Conservation (phyloP, 2,329 filamentous ascomycete species). For the Alternaria sp. region DNA sequence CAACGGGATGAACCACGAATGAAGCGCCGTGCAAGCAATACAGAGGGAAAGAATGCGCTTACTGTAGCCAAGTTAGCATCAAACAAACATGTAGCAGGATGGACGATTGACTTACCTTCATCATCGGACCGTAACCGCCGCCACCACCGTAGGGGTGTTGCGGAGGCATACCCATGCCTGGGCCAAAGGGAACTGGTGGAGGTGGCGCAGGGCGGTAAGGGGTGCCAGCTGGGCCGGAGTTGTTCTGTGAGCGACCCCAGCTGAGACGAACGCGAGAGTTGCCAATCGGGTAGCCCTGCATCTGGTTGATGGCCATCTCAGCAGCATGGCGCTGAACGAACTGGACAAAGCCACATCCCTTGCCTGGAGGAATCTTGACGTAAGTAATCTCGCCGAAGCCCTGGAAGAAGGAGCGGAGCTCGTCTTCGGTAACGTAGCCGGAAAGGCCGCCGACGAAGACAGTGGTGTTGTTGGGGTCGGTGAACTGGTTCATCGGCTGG, state of each 20-base stretch:
- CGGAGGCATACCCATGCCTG: conserved; percentile 73
- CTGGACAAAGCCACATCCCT: conserved; percentile 98
- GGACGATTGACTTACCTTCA: conserved; percentile 63
- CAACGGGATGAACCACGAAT: conserved; percentile 47
- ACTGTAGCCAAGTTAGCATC: conserved; percentile 37
- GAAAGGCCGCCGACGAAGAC: conserved; percentile 98
- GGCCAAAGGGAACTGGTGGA: conserved; percentile 70
- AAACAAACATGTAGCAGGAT: background rate
- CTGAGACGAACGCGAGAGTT: conserved; percentile 97
- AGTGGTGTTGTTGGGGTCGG: conserved; percentile 98
- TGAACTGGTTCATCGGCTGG: conserved; percentile 98
- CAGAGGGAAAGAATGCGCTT: conserved; percentile 51
- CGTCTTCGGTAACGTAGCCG: conserved; percentile 98
- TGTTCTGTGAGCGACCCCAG: conserved; percentile 99
- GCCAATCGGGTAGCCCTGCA: conserved; percentile 99
- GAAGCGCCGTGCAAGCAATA: conserved; percentile 47
- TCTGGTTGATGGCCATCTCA: conserved; percentile 99
- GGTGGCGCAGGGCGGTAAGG: conserved; percentile 94
- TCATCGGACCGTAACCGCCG: conserved; percentile 72
- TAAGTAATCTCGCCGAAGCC: conserved; percentile 99
- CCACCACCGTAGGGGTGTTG: conserved; percentile 61
- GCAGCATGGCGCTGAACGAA: conserved; percentile 98
- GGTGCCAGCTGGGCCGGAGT: conserved; percentile 94
- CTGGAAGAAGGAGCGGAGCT: conserved; percentile 99
- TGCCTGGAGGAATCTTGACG: conserved; percentile 99